Evolutionary conservation across 2,329 filamentous ascomycete species (phyloP).

Genomic region (Pseudocercospora fuligena): DNA sequence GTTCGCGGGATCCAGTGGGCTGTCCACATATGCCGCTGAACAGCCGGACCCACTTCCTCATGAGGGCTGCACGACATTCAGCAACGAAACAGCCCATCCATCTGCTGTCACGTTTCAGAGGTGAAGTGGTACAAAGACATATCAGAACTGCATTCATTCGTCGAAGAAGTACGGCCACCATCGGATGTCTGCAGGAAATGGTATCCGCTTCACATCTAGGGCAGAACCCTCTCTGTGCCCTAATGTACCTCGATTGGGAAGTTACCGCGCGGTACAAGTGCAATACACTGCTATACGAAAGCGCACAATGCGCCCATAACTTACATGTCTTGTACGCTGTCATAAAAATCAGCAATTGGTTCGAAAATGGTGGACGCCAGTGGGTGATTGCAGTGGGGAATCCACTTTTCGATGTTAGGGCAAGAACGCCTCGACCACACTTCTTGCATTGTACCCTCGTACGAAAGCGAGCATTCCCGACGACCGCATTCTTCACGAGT

Average conservation of each 20-base stretch:
- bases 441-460: background rate
- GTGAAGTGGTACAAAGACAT: background rate
- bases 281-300: background rate
- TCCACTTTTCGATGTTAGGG: background rate
- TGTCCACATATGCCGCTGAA: conserved; percentile 7
- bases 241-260: background rate
- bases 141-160: background rate
- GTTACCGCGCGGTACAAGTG: background rate
- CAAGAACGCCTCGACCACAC: background rate
- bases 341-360: background rate
- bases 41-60: background rate
- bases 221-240: background rate
- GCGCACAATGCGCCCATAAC: background rate
- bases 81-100: background rate
- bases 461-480: background rate
- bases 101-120: background rate
- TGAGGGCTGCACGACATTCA: background rate
- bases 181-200: background rate
- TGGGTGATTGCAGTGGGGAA: background rate
- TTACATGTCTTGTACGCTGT: background rate
- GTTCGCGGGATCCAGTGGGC: background rate
- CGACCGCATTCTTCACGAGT: conserved; percentile 18
- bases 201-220: background rate
- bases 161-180: background rate
- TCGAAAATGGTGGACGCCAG: background rate